Evolutionary conservation across 2,329 filamentous ascomycete species (phyloP).

Genomic region (Aureobasidium sp.): DNA sequence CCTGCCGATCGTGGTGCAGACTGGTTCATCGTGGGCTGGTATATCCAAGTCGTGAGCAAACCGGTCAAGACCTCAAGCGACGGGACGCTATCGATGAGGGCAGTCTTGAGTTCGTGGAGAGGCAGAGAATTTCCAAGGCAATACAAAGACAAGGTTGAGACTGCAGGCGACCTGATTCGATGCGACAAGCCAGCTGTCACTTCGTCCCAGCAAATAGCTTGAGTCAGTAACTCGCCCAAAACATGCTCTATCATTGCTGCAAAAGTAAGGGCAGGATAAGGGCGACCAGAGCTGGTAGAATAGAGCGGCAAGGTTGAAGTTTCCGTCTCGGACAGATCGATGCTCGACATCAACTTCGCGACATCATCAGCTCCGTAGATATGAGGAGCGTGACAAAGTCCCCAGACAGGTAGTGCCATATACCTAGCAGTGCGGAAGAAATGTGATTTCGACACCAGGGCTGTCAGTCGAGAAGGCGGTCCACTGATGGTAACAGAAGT

Average conservation of each 20-base stretch:
- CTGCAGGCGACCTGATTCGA: too few relatives aligned
- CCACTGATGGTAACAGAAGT: slow-evolving; percentile 28
- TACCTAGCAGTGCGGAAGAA: neutral
- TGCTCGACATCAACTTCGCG: neutral
- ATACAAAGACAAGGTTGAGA: too few relatives aligned
- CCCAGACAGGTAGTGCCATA: neutral
- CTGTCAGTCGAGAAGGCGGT: slow-evolving; percentile 26
- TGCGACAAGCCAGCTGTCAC: too few relatives aligned
- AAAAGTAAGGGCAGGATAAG: neutral
- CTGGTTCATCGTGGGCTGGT: neutral
- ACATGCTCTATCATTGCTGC: neutral
- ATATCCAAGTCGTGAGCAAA: neutral
- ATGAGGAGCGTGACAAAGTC: neutral
- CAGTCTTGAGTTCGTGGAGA: too few relatives aligned
- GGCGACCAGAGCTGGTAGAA: slow-evolving; percentile 17
- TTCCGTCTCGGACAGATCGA: neutral
- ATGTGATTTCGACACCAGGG: slow-evolving; percentile 22
- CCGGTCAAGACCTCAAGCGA: too few relatives aligned
- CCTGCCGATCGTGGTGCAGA: slow-evolving; percentile 15
- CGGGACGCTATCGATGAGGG: too few relatives aligned
- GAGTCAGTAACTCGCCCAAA: too few relatives aligned
- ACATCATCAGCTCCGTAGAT: neutral
- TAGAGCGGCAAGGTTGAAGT: neutral
- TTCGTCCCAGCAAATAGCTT: too few relatives aligned
- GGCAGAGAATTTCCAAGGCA: too few relatives aligned